These are phyloP conservation scores for Neurospora sp. DNA, from an alignment of 495 filamentous ascomycete genomes.

Conservation along the genomic window DNA sequence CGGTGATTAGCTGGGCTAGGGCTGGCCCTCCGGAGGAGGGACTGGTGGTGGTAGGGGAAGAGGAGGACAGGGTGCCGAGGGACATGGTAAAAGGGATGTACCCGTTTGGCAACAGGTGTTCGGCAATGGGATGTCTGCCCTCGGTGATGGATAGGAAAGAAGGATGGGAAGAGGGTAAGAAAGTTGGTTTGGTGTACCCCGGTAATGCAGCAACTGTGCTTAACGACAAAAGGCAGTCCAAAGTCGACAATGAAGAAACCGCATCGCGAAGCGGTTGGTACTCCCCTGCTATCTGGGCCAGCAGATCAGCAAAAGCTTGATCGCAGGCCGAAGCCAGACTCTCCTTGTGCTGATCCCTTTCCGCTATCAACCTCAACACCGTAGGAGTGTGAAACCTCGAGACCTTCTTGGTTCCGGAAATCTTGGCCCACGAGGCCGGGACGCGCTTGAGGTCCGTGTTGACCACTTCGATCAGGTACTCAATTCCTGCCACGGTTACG, in stretches of 20 bases:
- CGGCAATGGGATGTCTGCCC: constrained; percentile 93
- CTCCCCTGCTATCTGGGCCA: constrained; percentile 60
- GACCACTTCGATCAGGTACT: constrained; percentile 86
- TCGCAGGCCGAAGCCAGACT: constrained; percentile 88
- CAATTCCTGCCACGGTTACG: constrained; percentile 74
- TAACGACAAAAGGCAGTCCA: constrained; percentile 86
- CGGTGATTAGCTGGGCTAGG: constrained; percentile 81
- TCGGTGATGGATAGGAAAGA: constrained; percentile 60
- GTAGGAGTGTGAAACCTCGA: constrained; percentile 93
- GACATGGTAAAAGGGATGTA: constrained; percentile 90
- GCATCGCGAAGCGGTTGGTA: constrained; percentile 88
- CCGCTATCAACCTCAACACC: constrained; percentile 68
- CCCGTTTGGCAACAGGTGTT: constrained; percentile 72
- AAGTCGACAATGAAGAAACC: constrained; percentile 70
- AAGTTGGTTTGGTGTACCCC: constrained; percentile 81
- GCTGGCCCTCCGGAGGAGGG: neutral
- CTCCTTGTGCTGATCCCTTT: constrained; percentile 93
- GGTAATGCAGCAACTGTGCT: constrained; percentile 75
- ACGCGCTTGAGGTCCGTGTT: constrained; percentile 73
- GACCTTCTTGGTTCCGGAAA: constrained; percentile 85
- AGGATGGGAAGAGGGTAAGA: constrained; percentile 45
- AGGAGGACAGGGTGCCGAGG: constrained; percentile 39
- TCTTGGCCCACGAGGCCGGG: constrained; percentile 88
- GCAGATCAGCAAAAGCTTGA: constrained; percentile 60
- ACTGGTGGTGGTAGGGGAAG: neutral